Conservation (phyloP, 371 early-diverging fungal species). For the Mucor mucedo region DNA sequence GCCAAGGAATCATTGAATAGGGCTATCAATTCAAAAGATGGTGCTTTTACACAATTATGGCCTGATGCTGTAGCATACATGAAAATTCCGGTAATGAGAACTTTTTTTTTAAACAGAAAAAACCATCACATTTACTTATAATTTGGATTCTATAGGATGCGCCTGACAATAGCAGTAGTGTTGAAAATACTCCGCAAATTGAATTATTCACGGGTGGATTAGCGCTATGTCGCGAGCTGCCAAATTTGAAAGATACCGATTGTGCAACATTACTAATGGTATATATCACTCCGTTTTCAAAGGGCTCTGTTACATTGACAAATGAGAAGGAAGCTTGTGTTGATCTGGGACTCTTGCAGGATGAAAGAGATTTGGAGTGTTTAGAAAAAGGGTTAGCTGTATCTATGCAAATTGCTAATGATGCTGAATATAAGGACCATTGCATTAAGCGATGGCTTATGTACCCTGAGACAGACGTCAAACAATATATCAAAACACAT, state of each 20-base stretch:
- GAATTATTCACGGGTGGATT: constrained; percentile 34
- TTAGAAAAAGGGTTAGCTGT: constrained; percentile 23
- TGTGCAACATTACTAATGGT: constrained; percentile 29
- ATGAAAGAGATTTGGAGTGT: constrained; percentile 28
- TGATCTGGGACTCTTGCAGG: constrained; percentile 24
- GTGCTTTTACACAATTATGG: constrained; percentile 31
- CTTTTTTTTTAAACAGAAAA: neutral
- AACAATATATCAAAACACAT: constrained; percentile 28
- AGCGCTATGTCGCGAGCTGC: constrained; percentile 25
- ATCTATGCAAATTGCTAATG: constrained; percentile 20
- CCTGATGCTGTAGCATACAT: constrained; percentile 42
- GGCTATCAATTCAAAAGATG: constrained; percentile 12
- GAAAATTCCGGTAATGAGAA: constrained; percentile 25
- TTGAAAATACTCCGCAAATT: constrained; percentile 28
- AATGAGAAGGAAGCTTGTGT: neutral
- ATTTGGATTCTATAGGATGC: constrained; percentile 11
- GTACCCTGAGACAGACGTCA: constrained; percentile 10
- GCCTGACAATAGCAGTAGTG: constrained; percentile 30
- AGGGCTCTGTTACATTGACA: constrained; percentile 21
- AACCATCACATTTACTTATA: neutral
- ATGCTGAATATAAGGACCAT: constrained; percentile 7
- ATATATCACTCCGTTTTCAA: constrained; percentile 28
- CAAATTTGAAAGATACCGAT: constrained; percentile 21
- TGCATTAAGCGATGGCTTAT: constrained; percentile 27
- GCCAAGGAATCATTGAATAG: constrained; percentile 12